phyloP scores from a whole-genome alignment of 257 asterid genomes.

The Solanum medicagineum region DNA sequence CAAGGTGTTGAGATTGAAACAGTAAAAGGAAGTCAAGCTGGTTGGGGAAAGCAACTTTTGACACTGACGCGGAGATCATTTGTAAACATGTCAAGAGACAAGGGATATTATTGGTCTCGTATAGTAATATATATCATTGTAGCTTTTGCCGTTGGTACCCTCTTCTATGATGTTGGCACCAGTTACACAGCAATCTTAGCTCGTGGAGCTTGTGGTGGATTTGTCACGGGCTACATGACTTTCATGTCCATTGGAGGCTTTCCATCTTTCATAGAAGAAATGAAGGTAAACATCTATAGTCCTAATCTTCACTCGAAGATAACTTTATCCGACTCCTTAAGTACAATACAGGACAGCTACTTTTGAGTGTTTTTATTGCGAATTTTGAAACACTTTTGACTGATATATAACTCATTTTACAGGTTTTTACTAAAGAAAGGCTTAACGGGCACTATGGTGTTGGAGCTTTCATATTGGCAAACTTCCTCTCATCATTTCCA shows the following conservation, averaged over 20 bases:
- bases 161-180: conserved; percentile 84
- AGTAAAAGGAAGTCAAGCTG: conserved; percentile 77
- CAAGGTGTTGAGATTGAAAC: conserved; percentile 44
- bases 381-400: neutral
- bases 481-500: conserved; percentile 78
- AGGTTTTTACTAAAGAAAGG: conserved; percentile 79
- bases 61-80: conserved; percentile 70
- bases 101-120: conserved; percentile 87
- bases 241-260: conserved; percentile 98
- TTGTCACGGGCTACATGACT: conserved; percentile 82
- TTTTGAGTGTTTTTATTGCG: neutral
- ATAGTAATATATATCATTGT: conserved; percentile 58
- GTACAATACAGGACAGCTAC: neutral
- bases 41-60: conserved; percentile 69
- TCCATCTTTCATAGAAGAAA: conserved; percentile 89
- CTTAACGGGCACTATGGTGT: conserved; percentile 84
- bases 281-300: conserved; percentile 39
- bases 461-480: conserved; percentile 59
- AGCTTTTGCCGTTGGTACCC: conserved; percentile 66
- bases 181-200: conserved; percentile 81
- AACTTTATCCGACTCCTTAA: neutral
- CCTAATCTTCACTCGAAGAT: neutral
- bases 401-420: neutral
- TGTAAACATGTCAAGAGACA: conserved; percentile 68
- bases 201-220: conserved; percentile 92